These are phyloP conservation scores for Eutrema heterophyllum DNA, from an alignment of 345 rosid species.

Conservation along the genomic window DNA sequence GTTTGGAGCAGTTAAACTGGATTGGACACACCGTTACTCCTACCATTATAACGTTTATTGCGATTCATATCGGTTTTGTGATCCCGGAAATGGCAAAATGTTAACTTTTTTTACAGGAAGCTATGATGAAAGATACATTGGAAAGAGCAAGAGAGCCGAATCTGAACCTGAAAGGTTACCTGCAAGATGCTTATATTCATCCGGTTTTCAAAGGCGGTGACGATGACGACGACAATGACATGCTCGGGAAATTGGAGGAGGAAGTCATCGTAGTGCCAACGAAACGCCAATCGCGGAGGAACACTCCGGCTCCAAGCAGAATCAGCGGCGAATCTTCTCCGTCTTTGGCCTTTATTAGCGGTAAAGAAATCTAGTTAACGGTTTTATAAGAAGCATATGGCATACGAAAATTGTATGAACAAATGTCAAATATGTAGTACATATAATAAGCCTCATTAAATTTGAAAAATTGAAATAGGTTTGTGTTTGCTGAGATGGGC, in stretches of 20 bases:
- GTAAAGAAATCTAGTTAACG: slow-evolving; percentile 20
- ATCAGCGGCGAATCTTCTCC: slow-evolving; percentile 40
- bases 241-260: slow-evolving; percentile 29
- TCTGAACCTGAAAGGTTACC: slow-evolving; percentile 64
- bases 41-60: no score
- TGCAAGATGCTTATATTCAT: slow-evolving; percentile 71
- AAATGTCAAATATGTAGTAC: background rate
- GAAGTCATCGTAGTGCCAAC: slow-evolving; percentile 73
- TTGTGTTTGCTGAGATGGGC: background rate
- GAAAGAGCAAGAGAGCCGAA: slow-evolving; percentile 75
- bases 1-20: background rate
- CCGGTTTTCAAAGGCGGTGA: slow-evolving; percentile 61
- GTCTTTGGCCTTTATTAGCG: slow-evolving; percentile 17
- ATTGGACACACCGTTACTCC: no score
- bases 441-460: no score
- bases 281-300: slow-evolving; percentile 49
- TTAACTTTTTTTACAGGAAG: slow-evolving; percentile 49
- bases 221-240: slow-evolving; percentile 25
- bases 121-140: slow-evolving; percentile 89
- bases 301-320: slow-evolving; percentile 52
- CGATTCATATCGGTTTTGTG: background rate
- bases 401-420: background rate
- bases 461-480: background rate
- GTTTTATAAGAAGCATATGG: background rate
- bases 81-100: background rate